Percentiles rank a stretch among this genome's conserved stretches.
Evolutionary conservation across 2,329 filamentous ascomycete genomes (phyloP).

Genomic region (Mycosphaerella sp.): DNA sequence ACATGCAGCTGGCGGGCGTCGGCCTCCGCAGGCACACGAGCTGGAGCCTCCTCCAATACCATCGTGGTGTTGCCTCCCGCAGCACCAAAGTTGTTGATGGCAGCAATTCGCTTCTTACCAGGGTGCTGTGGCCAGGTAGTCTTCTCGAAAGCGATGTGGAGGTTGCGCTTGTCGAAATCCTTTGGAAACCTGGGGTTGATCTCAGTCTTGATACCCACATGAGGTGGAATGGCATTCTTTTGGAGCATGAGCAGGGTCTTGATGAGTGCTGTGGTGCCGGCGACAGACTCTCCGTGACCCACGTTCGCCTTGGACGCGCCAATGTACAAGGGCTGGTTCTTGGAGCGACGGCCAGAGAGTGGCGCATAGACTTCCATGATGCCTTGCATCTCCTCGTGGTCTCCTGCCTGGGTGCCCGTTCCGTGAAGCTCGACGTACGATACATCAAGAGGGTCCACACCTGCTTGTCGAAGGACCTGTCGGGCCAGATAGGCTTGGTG

Average conservation of each 20-base stretch:
- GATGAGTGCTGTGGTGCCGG: conserved; percentile 49
- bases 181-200: conserved; percentile 56
- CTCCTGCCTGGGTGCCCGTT: conserved; percentile 20
- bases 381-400: conserved; percentile 16
- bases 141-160: conserved; percentile 50
- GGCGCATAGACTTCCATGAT: conserved; percentile 13
- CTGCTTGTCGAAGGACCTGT: conserved; percentile 14
- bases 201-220: conserved; percentile 59
- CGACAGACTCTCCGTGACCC: conserved; percentile 27
- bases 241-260: conserved; percentile 62
- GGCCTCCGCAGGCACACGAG: conserved; percentile 24
- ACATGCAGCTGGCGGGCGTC: conserved; percentile 54
- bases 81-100: conserved; percentile 64
- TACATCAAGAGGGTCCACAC: conserved; percentile 13
- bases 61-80: conserved; percentile 66
- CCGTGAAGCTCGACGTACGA: conserved; percentile 19
- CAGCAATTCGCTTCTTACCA: conserved; percentile 35
- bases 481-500: conserved; percentile 11
- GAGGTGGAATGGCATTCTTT: conserved; percentile 57
- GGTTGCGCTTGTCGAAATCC: conserved; percentile 52
- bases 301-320: conserved; percentile 29
- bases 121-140: conserved; percentile 34
- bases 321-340: conserved; percentile 19
- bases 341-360: conserved; percentile 6
- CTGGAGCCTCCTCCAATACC: conserved; percentile 56